A percentile compares a stretch with the other conserved stretches of the same genome.
Evolutionary conservation across 2,329 filamentous ascomycete genomes (phyloP).

Genomic region (Trichoderma hamatum): DNA sequence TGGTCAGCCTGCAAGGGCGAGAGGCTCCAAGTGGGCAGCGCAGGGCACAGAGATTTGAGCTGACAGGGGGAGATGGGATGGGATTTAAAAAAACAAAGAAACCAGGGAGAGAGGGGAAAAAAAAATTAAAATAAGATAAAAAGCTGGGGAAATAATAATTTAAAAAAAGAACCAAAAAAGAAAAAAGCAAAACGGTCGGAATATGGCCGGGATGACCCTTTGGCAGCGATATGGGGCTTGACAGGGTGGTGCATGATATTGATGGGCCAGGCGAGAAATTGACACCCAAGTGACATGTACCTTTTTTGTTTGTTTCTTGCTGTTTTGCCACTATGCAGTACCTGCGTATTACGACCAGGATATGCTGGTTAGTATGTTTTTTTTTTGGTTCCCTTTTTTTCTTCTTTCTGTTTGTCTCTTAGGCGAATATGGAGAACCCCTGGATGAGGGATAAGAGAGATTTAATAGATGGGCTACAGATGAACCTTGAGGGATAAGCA

Average conservation of each 20-base stretch:
- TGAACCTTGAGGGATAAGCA: not conserved
- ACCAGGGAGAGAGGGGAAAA: not conserved
- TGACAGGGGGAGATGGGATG: not conserved
- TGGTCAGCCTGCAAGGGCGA: not conserved
- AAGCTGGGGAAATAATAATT: not conserved
- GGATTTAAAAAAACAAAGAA: not conserved
- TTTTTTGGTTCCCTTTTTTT: not conserved
- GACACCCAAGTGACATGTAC: conserved; percentile 15
- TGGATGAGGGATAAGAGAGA: not conserved
- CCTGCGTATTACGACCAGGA: not conserved
- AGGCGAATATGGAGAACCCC: conserved; percentile 3
- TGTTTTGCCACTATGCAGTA: not conserved
- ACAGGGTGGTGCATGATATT: conserved; percentile 15
- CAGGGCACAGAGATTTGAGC: not conserved
- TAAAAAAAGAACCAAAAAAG: not conserved
- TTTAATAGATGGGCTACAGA: not conserved
- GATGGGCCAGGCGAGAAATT: conserved; percentile 13
- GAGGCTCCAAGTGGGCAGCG: too few relatives aligned
- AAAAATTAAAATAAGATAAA: not conserved
- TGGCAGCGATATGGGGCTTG: not conserved
- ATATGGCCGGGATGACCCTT: not conserved
- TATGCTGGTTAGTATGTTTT: not conserved
- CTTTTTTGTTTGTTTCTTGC: not conserved
- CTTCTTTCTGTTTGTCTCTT: not conserved
- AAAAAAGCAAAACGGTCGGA: not conserved